These are phyloP conservation scores for Mycocentrospora acerina DNA, from an alignment of 2,329 filamentous ascomycete species.

Conservation along the genomic window DNA sequence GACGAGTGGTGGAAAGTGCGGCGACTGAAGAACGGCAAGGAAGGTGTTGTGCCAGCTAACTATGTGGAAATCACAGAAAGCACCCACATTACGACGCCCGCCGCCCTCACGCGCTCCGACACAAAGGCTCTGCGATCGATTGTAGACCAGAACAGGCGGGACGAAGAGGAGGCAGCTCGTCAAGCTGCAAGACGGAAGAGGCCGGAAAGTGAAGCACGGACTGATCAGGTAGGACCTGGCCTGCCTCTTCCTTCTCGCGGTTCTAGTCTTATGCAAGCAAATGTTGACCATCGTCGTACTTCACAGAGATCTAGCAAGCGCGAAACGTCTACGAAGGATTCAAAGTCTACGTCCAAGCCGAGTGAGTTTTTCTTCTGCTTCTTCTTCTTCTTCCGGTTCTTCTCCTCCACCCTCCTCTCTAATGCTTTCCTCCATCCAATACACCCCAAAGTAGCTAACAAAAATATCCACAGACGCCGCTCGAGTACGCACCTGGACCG, in stretches of 20 bases:
- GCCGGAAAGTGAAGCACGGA: conserved; percentile 52
- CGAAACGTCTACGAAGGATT: conserved; percentile 63
- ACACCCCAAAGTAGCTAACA: conserved; percentile 15
- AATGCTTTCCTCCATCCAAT: too few relatives aligned
- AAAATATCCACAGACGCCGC: conserved; percentile 59
- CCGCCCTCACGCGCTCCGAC: conserved; percentile 53
- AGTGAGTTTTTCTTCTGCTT: conserved; percentile 59
- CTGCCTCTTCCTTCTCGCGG: conserved; percentile 74
- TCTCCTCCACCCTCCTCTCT: too few relatives aligned
- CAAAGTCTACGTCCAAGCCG: conserved; percentile 62
- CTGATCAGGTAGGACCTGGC: conserved; percentile 74
- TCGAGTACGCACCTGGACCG: conserved; percentile 91
- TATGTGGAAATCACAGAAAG: conserved; percentile 87
- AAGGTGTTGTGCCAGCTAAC: conserved; percentile 94
- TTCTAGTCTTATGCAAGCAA: conserved; percentile 72
- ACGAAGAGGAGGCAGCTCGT: conserved; percentile 82
- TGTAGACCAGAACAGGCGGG: conserved; percentile 74
- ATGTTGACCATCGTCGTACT: conserved; percentile 66
- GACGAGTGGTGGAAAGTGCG: conserved; percentile 99
- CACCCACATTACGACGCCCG: conserved; percentile 53
- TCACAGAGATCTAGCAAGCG: conserved; percentile 72
- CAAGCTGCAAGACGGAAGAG: conserved; percentile 71
- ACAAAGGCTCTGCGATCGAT: conserved; percentile 64
- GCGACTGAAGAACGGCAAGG: conserved; percentile 84
- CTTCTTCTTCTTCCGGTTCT: conserved; percentile 1